Percentiles rank a stretch among this genome's conserved stretches.
These are phyloP conservation scores for Lecanoromycetidae sp. DNA, from an alignment of 2,329 filamentous ascomycete genomes.

Conservation along the genomic window DNA sequence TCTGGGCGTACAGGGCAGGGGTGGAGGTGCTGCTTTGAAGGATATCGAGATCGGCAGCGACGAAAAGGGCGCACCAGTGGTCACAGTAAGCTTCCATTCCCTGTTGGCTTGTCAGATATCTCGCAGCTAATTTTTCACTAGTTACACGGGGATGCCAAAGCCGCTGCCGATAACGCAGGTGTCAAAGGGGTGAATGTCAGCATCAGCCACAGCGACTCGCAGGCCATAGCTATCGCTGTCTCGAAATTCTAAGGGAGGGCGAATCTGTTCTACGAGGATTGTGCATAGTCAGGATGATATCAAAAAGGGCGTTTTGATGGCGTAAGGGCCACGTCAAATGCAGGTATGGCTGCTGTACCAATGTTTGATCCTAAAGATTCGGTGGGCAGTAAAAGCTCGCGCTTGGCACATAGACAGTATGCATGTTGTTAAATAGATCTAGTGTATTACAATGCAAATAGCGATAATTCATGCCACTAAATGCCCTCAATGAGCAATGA, in stretches of 20 bases:
- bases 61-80: slow-evolving; percentile 68
- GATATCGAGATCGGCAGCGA: slow-evolving; percentile 87
- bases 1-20: slow-evolving; percentile 72
- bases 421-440: no score
- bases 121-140: slow-evolving; percentile 37
- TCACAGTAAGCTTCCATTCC: slow-evolving; percentile 56
- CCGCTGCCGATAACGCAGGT: slow-evolving; percentile 72
- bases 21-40: slow-evolving; percentile 77
- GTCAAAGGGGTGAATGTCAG: slow-evolving; percentile 83
- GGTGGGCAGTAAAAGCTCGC: no score
- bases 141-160: slow-evolving; percentile 75
- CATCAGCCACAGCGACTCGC: slow-evolving; percentile 88
- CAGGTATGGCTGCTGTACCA: no score
- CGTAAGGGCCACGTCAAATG: no score
- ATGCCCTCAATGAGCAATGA: no score
- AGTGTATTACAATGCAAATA: no score
- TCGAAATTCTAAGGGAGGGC: slow-evolving; percentile 52
- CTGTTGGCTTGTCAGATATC: not conserved
- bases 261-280: not conserved
- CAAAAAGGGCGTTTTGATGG: no score
- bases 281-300: not conserved
- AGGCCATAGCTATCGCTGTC: slow-evolving; percentile 89
- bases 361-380: no score
- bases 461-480: no score
- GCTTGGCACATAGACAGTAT: no score